Conservation (phyloP, 768 basidiomycete genomes). For the Boletellus ananiceps region DNA sequence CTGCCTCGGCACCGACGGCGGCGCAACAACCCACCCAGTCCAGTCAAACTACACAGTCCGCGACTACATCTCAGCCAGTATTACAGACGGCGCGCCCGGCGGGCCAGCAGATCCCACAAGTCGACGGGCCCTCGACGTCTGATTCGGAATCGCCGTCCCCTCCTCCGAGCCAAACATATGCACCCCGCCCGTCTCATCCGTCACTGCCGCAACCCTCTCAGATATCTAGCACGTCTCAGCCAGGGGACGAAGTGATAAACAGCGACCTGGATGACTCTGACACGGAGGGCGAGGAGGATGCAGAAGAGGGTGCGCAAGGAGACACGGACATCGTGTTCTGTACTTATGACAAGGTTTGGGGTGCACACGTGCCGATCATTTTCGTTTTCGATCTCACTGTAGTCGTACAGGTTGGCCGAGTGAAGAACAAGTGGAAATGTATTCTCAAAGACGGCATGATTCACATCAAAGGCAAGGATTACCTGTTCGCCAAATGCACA, state of each 20-base stretch:
- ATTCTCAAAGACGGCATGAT: constrained; percentile 97
- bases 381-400: not conserved
- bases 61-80: constrained; percentile 13
- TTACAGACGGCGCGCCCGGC: constrained; percentile 17
- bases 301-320: constrained; percentile 66
- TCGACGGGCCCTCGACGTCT: constrained; percentile 70
- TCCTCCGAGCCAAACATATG: constrained; percentile 55
- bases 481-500: constrained; percentile 93
- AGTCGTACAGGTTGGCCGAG: constrained; percentile 78
- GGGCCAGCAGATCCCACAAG: constrained; percentile 59
- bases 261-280: constrained; percentile 96
- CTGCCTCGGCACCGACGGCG: constrained; percentile 6
- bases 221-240: constrained; percentile 33
- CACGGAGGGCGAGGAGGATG: constrained; percentile 79
- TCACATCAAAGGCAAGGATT: constrained; percentile 94
- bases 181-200: constrained; percentile 68
- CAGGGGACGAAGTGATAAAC: constrained; percentile 83
- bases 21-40: constrained; percentile 17
- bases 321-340: constrained; percentile 95
- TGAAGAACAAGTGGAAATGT: constrained; percentile 99
- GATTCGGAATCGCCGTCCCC: constrained; percentile 69
- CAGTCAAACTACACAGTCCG: constrained; percentile 12
- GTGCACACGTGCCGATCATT: no score
- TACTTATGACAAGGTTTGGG: constrained; percentile 90
- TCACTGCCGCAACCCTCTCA: constrained; percentile 64